Base-by-base conservation (phyloP, 2,329 filamentous ascomycete species). In the Fusarium equiseti region DNA sequence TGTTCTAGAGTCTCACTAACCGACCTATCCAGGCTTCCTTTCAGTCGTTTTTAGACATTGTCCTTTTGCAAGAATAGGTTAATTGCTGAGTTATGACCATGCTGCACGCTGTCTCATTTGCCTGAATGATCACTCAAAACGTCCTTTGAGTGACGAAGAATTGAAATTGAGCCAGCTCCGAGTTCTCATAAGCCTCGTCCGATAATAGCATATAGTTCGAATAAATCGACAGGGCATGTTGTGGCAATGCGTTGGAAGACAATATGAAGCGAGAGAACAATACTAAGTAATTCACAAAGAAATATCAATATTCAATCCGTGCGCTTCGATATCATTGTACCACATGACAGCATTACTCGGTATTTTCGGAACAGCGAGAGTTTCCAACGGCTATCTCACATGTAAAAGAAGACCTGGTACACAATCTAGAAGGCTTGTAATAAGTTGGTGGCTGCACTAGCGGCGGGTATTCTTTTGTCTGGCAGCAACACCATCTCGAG, bases 221-320 rank as follows among this genome's bases (percentile, higher is more conserved):
- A 40, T 16, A 27, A 18, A 18, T n/a, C 16, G 32, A 20, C 16
- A 22, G 49, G 31, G 26, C 31, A 32, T 24, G 22, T 50, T 44
- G 59, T 58, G 68, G 46, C 64, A 46, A 54, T 51, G 29, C 32
- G 24, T 44, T 13, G 43, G 45, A 49, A 62, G 53, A 70, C 51
- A 70, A 70, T 73, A 77, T 73, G 66, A 76, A 77, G 72, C 63
- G 60, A 72, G 66, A 66, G 50, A 66, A 73, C 73, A 79, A 79
- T 77, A 76, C 66, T 72, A 79, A 79, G 65, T 59, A 46, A 22
- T 67, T 31, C 43, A 69, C 73, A 72, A 73, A 74, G 70, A 38
- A 49, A 52, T 26, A 24, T 22, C 57, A 46, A 26, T 20, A 35
- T 38, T 29, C n/a, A 22, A 56, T 53, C 65, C 45, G 46, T 70